These are phyloP conservation scores for Hysterium pulicare DNA, from an alignment of 2,329 filamentous ascomycete species.

Conservation along the genomic window DNA sequence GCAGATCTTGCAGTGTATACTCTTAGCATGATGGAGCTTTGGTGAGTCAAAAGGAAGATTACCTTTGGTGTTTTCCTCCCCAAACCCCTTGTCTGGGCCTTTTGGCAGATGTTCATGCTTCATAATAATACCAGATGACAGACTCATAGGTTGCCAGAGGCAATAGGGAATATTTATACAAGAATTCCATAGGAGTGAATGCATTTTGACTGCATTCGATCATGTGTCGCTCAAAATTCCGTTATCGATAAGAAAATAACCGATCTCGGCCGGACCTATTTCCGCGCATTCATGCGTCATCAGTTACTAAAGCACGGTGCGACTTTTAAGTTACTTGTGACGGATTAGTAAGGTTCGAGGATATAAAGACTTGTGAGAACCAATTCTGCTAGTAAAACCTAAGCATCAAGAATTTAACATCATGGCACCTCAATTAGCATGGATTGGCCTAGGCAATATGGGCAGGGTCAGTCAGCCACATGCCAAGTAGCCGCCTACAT, in stretches of 20 bases:
- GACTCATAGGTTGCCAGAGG: neutral
- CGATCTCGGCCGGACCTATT: slow-evolving; percentile 6
- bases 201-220: too few relatives aligned
- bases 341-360: too few relatives aligned
- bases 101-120: slow-evolving; percentile 36
- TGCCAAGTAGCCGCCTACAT: slow-evolving; percentile 4
- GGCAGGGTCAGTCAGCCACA: slow-evolving; percentile 60
- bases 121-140: slow-evolving; percentile 23
- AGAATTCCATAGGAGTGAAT: slow-evolving; percentile 2
- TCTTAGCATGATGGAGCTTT: neutral
- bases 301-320: neutral
- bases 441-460: slow-evolving; percentile 86
- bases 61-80: slow-evolving; percentile 24
- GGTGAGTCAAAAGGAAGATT: slow-evolving; percentile 1
- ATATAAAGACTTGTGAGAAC: too few relatives aligned
- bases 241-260: slow-evolving; percentile 7
- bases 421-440: slow-evolving; percentile 59
- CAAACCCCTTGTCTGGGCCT: slow-evolving; percentile 33
- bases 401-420: too few relatives aligned
- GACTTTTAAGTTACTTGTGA: too few relatives aligned
- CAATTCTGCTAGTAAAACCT: too few relatives aligned
- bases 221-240: slow-evolving; percentile 3
- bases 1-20: too few relatives aligned
- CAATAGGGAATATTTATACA: neutral
- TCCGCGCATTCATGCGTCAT: neutral